A percentile compares a stretch with the other conserved stretches of the same genome.
phyloP scores from a whole-genome alignment of 179 eudicot species.

The Beta lomatogona region DNA sequence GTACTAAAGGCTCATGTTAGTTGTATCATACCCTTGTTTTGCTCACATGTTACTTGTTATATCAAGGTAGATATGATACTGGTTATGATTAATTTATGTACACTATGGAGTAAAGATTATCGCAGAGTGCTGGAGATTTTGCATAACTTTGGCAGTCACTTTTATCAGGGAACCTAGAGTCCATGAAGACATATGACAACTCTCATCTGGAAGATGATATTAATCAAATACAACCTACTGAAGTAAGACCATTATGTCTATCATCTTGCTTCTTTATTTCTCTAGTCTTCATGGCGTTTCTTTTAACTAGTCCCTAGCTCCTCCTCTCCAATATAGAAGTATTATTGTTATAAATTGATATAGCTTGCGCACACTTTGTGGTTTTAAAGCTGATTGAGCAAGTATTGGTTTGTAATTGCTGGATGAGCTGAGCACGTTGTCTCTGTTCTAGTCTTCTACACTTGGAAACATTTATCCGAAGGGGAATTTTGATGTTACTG shows the following conservation, averaged over 20 bases:
- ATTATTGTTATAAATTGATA: neutral
- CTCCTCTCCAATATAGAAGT: neutral
- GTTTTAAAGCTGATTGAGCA: neutral
- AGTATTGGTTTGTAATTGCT: neutral
- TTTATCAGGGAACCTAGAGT: slow-evolving; percentile 28
- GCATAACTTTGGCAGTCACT: neutral
- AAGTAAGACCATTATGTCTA: slow-evolving; percentile 20
- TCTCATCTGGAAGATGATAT: slow-evolving; percentile 41
- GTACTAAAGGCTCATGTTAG: too few species aligned
- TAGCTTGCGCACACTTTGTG: neutral
- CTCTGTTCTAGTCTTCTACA: neutral
- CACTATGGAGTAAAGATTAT: neutral
- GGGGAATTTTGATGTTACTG: neutral
- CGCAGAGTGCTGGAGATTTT: neutral
- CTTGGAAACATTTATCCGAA: neutral
- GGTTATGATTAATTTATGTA: too few species aligned
- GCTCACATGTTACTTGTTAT: too few species aligned
- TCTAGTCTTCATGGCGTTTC: neutral
- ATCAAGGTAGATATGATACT: too few species aligned
- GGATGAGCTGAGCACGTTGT: neutral
- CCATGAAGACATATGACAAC: slow-evolving; percentile 21
- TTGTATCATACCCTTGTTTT: too few species aligned
- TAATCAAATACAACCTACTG: slow-evolving; percentile 32
- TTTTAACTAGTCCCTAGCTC: neutral
- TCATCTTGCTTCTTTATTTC: slow-evolving; percentile 21